Evolutionary conservation across 352 stramenopile genomes (phyloP), one percentile per base, ranked within the genome.

Genomic region (Thraustochytrium sp.): DNA sequence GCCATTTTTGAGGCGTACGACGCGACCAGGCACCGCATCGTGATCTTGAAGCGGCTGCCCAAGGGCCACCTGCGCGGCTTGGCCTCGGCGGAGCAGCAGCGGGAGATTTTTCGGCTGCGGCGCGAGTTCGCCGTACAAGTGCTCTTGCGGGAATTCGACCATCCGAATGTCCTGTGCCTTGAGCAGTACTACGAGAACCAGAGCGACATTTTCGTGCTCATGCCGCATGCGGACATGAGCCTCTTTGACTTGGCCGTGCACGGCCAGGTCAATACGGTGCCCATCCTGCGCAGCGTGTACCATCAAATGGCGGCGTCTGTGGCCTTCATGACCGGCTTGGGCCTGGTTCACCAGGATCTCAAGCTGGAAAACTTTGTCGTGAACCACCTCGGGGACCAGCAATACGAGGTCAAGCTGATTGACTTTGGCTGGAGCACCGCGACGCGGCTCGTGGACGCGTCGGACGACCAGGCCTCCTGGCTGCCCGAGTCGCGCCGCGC

Each of bases 311-410:
- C 53, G 5, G 29, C n/a, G 29, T 23, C 68, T n/a, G 53, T 80
- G 48, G 5, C 8, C 29, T 80, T 80, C 26, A 23, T 80, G 1
- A 11, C 21, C 13, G 40, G 53, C 42, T 4, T 80, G 1, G 68
- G 68, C 51, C 13, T 80, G n/a, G 68, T 72, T 18, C 68, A 80
- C 34, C 68, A 42, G 13, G 68, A 80, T 44, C 31, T 80, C 51
- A 80, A 80, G 68, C 48, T 72, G 3, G 68, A 80, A 46, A 80
- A 80, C 53, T 80, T 80, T 80, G 68, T 80, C 0, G 40, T 80
- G 16, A 48, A 2, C 37, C 62, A 75, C 21, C 23, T 53, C 18
- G 53, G 37, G 5, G 65, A 44, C 29, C 29, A 62, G 42, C 29
- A 77, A 1, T 11, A 75, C 11, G 16, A 13, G 9, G 68, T 80